phyloP scores from a whole-genome alignment of 129 eudicot species.

The Arctium lappa region DNA sequence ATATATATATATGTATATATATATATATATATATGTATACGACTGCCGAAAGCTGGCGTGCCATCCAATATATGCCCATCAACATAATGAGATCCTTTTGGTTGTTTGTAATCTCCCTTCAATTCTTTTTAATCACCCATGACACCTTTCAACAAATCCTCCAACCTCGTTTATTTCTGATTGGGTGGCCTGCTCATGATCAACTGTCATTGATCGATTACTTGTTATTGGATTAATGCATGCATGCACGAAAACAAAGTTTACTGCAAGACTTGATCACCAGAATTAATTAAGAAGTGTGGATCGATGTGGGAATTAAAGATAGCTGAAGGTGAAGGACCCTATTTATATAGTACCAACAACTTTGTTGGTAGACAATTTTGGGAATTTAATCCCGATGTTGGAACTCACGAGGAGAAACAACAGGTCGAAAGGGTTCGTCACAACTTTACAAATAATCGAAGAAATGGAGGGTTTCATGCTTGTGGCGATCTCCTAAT shows the following conservation, averaged over 20 bases:
- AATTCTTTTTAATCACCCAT: neutral
- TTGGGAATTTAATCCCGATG: conserved; percentile 63
- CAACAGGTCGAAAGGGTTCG: conserved; percentile 46
- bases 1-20: no score
- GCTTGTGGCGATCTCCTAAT: conserved; percentile 55
- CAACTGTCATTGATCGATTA: neutral
- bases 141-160: neutral
- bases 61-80: neutral
- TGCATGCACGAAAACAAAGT: neutral
- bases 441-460: conserved; percentile 21
- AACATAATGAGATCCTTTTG: neutral
- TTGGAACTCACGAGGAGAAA: conserved; percentile 47
- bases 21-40: no score
- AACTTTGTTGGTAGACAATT: conserved; percentile 70
- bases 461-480: conserved; percentile 48
- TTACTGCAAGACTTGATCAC: neutral
- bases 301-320: conserved; percentile 60
- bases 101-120: neutral
- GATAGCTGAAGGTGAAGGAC: conserved; percentile 52
- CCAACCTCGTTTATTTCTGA: neutral
- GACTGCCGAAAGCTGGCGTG: neutral
- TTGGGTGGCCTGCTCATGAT: neutral
- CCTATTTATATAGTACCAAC: conserved; percentile 69
- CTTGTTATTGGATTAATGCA: neutral
- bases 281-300: neutral